Conservation (phyloP, 441 rosid genomes). For the Lepidium campestre region DNA sequence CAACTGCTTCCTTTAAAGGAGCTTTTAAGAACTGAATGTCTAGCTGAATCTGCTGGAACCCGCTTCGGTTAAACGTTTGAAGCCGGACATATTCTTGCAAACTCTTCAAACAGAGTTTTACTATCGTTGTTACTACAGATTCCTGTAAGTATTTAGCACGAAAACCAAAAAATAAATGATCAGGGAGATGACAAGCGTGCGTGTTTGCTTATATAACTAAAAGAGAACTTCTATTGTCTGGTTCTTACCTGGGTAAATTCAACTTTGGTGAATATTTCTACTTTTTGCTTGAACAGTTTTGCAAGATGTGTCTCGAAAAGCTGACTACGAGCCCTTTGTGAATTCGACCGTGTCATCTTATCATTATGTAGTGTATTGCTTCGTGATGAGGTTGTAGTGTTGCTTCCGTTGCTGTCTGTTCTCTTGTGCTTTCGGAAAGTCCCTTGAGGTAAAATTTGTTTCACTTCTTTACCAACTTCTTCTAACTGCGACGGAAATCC, state of each 20-base stretch:
- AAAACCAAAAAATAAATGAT: background rate
- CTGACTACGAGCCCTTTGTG: slow-evolving; percentile 88
- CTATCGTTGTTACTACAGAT: slow-evolving; percentile 62
- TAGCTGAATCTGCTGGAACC: slow-evolving; percentile 97
- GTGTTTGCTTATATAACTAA: background rate
- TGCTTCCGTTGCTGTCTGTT: slow-evolving; percentile 91
- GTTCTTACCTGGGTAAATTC: slow-evolving; percentile 80
- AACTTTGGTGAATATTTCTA: slow-evolving; percentile 91
- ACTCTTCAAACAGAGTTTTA: slow-evolving; percentile 88
- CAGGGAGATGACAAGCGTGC: background rate
- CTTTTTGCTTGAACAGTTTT: slow-evolving; percentile 95
- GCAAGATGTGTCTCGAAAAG: slow-evolving; percentile 98
- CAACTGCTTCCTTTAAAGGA: slow-evolving; percentile 65
- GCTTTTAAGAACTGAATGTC: slow-evolving; percentile 88
- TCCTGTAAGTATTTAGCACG: slow-evolving; percentile 50
- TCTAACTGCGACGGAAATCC: slow-evolving; percentile 45
- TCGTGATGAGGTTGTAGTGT: slow-evolving; percentile 66
- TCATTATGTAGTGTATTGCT: slow-evolving; percentile 85
- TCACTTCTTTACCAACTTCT: slow-evolving; percentile 69
- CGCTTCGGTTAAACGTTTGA: slow-evolving; percentile 88
- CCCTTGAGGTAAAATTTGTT: slow-evolving; percentile 86
- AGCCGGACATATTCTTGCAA: slow-evolving; percentile 95
- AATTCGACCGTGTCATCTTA: slow-evolving; percentile 58
- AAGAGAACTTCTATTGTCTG: background rate
- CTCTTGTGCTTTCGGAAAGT: slow-evolving; percentile 68